Base-by-base conservation (phyloP, 768 basidiomycete species). In the Symmetrospora coprosmae region DNA sequence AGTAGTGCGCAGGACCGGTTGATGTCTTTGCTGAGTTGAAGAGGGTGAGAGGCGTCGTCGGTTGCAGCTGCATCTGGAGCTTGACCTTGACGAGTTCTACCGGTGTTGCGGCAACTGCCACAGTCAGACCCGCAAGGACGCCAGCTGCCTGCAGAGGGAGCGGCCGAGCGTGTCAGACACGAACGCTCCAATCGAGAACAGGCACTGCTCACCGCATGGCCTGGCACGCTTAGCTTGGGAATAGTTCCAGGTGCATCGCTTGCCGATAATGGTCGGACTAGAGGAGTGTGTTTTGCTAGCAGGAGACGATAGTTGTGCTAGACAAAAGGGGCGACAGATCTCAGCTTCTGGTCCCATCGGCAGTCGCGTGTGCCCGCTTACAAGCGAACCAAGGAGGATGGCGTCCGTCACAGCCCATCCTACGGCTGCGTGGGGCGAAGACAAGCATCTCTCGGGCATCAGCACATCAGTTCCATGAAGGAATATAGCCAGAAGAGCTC, bases 21-120 rank as follows among this genome's bases (percentile, higher is more conserved):
- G 5, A 74, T 70, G 56, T 76, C 78, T 70, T 82, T 78, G 33
- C 17, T 27, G 50, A 53, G 33, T 27, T 46, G 47, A 37, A 39
- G 13, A 45, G 38, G 17, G 53, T 30, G 37, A 46, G 55, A n/a
- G 62, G 47, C 61, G 50, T 60, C 38, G 31, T 62, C 60, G n/a
- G 61, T 59, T 2, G 63, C 43, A 75, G 74, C 68, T 84, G 84
- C 60, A 85, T 75, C 67, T 85, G 83, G 27, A 85, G 75, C 67
- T 82, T 82, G 53, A 83, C 81, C 78, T 88, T 88, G 62, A 88
- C 74, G 53, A 82, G 77, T 70, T 88, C 86, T 35, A 87, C 78
- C 0, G 86, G 85, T 14, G 84, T 85, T 4, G 86, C 84, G 27
- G 86, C 72, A 17, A 82, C 63, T 62, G 68, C 82, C 79, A 83